A percentile compares a stretch with the other conserved stretches of the same genome.
phyloP scores from a whole-genome alignment of 768 basidiomycete genomes.

The Lactarius sanguifluus region DNA sequence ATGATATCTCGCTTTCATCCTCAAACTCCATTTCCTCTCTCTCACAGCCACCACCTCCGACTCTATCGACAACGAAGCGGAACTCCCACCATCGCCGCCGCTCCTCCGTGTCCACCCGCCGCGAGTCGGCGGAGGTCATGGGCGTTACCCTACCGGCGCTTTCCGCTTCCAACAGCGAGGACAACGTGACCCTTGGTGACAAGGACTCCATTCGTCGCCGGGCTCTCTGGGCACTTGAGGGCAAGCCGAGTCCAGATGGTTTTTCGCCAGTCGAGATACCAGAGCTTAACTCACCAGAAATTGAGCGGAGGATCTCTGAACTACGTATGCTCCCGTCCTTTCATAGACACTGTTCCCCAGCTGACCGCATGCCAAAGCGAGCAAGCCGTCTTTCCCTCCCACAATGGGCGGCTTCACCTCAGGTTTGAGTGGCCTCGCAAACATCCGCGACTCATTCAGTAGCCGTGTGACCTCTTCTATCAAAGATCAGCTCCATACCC shows the following conservation, averaged over 20 bases:
- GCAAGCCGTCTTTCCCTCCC: slow-evolving; percentile 59
- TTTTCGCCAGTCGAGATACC: slow-evolving; percentile 84
- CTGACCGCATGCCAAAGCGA: slow-evolving; percentile 42
- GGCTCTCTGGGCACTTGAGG: slow-evolving; percentile 86
- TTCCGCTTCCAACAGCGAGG: slow-evolving; percentile 57
- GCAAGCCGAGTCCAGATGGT: slow-evolving; percentile 62
- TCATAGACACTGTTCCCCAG: not conserved
- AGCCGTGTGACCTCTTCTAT: slow-evolving; percentile 66
- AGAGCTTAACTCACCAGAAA: slow-evolving; percentile 61
- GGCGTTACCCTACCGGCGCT: slow-evolving; percentile 72
- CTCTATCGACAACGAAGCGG: slow-evolving; percentile 46
- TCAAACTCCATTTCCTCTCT: slow-evolving; percentile 37
- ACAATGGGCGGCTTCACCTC: slow-evolving; percentile 44
- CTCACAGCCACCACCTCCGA: slow-evolving; percentile 34
- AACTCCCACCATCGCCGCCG: slow-evolving; percentile 82
- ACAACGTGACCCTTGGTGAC: slow-evolving; percentile 66
- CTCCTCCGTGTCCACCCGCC: slow-evolving; percentile 86
- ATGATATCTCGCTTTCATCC: slow-evolving; percentile 36
- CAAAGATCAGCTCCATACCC: slow-evolving; percentile 76
- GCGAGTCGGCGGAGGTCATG: slow-evolving; percentile 91
- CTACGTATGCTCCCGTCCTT: slow-evolving; percentile 52
- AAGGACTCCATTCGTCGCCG: slow-evolving; percentile 78
- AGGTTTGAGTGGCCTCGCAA: slow-evolving; percentile 45
- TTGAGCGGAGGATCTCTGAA: slow-evolving; percentile 58
- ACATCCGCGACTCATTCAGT: slow-evolving; percentile 78